These are phyloP conservation scores for Trypanosoma vivax DNA, from an alignment of 208 protist species.

Conservation along the genomic window DNA sequence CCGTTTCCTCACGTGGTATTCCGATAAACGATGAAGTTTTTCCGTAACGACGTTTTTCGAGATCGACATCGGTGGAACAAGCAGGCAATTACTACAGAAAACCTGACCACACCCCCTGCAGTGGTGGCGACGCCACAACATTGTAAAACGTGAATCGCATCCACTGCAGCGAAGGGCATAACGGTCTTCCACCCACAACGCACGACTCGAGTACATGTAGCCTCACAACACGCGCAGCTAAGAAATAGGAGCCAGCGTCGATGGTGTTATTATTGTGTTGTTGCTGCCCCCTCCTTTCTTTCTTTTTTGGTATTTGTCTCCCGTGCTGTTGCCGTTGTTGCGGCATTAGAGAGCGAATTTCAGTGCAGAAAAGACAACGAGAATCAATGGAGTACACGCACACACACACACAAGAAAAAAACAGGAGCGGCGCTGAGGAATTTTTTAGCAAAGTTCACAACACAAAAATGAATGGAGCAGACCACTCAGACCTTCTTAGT, in stretches of 20 bases:
- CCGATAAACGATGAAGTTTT: conserved; percentile 3
- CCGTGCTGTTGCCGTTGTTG: background rate
- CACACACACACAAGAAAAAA: no score
- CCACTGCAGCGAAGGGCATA: conserved; percentile 56
- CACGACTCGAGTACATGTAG: conserved; percentile 21
- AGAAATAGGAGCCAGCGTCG: no score
- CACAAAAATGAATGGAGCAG: no score
- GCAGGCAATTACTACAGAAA: conserved; percentile 67
- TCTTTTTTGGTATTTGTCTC: background rate
- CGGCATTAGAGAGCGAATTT: no score
- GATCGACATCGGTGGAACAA: conserved; percentile 1
- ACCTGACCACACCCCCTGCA: conserved; percentile 78
- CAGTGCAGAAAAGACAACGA: no score
- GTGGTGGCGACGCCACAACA: conserved; percentile 70
- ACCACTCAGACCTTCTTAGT: no score
- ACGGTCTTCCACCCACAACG: conserved; percentile 74
- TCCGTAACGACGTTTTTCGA: conserved; percentile 4
- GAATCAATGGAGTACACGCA: no score
- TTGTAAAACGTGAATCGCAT: conserved; percentile 50
- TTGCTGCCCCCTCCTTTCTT: background rate
- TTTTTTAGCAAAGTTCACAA: no score
- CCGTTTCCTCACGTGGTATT: background rate
- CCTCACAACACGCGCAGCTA: no score
- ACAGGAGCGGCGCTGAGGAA: no score
- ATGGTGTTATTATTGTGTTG: background rate